Conservation (phyloP, 345 rosid species). For the Trapa incisa region DNA sequence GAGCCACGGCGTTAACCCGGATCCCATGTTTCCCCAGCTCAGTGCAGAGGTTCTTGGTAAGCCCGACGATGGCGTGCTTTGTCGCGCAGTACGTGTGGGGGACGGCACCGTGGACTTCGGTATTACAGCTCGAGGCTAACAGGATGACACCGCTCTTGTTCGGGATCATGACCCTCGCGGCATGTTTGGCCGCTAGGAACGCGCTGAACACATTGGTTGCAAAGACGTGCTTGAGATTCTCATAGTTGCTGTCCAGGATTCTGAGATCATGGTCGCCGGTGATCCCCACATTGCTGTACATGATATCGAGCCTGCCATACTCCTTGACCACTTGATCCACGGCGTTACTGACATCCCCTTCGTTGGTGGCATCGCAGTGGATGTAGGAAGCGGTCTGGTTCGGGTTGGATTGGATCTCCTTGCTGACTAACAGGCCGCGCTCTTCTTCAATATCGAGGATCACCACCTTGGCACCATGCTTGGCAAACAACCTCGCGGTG, state of each 20-base stretch:
- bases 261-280: not conserved
- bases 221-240: not conserved
- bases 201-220: not conserved
- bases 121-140: not conserved
- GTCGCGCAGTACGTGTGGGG: not conserved
- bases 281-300: not conserved
- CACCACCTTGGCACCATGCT: slow-evolving; percentile 12
- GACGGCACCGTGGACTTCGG: not conserved
- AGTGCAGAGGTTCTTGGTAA: not conserved
- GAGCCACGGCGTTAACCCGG: not conserved
- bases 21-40: not conserved
- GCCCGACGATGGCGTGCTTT: not conserved
- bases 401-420: not conserved
- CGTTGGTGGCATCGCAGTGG: not conserved
- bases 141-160: not conserved
- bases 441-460: not conserved
- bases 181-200: not conserved
- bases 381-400: not conserved
- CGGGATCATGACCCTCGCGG: not conserved
- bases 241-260: not conserved
- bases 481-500: slow-evolving; percentile 8
- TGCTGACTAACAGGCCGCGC: not conserved
- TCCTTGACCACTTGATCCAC: not conserved
- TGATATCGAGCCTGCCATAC: not conserved
- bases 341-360: not conserved